Conservation (phyloP, 148 eudicot species). For the Salicornia ramosissima region DNA sequence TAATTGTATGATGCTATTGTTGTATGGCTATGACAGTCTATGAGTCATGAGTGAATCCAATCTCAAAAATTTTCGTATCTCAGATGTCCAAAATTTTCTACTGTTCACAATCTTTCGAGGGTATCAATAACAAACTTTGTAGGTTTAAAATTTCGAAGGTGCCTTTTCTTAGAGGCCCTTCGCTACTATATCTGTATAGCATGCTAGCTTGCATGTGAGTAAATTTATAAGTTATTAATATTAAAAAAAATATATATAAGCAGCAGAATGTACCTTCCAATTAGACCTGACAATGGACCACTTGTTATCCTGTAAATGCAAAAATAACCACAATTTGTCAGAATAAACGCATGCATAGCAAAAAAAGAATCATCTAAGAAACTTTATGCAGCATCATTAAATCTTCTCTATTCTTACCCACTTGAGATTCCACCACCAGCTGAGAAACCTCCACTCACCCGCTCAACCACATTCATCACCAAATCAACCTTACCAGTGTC, state of each 20-base stretch:
- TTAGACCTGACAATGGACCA: constrained; percentile 94
- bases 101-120: no score
- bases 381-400: neutral
- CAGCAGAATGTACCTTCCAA: constrained; percentile 66
- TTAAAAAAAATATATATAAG: neutral
- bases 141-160: neutral
- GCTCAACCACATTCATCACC: constrained; percentile 92
- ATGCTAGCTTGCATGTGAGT: neutral
- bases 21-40: no score
- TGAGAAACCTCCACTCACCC: constrained; percentile 94
- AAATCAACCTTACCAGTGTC: constrained; percentile 96
- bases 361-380: neutral
- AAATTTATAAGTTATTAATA: neutral
- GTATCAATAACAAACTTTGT: no score
- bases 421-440: constrained; percentile 99
- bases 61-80: no score
- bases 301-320: constrained; percentile 70
- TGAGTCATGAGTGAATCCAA: no score
- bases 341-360: constrained; percentile 15
- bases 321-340: constrained; percentile 12
- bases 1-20: no score
- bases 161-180: neutral
- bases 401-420: constrained; percentile 57
- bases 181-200: neutral
- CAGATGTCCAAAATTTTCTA: no score